Evolutionary conservation across 2,329 filamentous ascomycete species (phyloP).

Genomic region (Botrytis pseudocinerea): DNA sequence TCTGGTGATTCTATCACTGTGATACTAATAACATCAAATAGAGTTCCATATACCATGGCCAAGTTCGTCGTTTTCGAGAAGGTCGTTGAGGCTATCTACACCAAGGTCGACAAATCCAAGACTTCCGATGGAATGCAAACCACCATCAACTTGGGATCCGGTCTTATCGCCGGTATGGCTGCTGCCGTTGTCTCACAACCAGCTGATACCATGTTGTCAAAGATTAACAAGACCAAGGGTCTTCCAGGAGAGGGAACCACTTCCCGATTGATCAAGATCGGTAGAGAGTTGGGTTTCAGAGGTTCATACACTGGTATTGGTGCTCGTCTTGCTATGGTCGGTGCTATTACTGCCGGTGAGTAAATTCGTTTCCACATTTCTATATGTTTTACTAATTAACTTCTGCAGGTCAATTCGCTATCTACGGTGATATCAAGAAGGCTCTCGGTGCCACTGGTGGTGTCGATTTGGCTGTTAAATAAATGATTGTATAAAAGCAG

Average conservation of each 20-base stretch:
- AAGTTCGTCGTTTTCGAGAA: constrained; percentile 96
- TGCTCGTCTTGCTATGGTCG: constrained; percentile 51
- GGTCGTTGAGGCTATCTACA: constrained; percentile 74
- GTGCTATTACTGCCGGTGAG: constrained; percentile 23
- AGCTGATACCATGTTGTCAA: constrained; percentile 90
- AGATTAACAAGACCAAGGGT: constrained; percentile 96
- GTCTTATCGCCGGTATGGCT: constrained; percentile 80
- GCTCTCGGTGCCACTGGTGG: constrained; percentile 70
- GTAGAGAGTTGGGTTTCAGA: constrained; percentile 76
- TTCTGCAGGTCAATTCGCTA: constrained; percentile 76
- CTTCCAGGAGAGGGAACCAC: constrained; percentile 81
- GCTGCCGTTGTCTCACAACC: constrained; percentile 86
- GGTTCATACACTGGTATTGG: constrained; percentile 81
- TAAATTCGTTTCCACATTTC: not conserved
- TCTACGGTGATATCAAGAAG: constrained; percentile 78
- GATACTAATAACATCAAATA: constrained; percentile 8
- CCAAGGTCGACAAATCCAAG: constrained; percentile 66
- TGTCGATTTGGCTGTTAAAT: constrained; percentile 61
- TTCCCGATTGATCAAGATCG: constrained; percentile 83
- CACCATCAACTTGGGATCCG: constrained; percentile 75
- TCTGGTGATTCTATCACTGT: not conserved
- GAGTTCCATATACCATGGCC: constrained; percentile 90
- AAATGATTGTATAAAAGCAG: constrained; percentile 32
- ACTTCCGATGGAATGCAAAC: constrained; percentile 72
- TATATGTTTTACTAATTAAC: not conserved